Percentiles rank a stretch among this genome's conserved stretches.
Evolutionary conservation across 495 filamentous ascomycete genomes (phyloP).

Genomic region (Xylona heveae): DNA sequence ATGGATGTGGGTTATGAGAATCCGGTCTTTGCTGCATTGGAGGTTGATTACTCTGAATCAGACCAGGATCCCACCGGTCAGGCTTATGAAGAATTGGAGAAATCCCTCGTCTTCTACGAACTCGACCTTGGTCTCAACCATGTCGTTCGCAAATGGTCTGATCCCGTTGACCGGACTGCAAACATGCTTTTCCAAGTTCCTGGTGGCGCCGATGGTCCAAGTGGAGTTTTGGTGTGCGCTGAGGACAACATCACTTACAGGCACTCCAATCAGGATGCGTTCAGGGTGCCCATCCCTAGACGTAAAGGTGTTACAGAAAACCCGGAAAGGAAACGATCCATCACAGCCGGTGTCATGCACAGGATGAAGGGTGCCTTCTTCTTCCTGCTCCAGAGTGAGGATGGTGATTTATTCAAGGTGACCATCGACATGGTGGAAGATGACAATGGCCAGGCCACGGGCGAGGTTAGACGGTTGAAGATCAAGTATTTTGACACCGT

Average conservation of each 20-base stretch:
- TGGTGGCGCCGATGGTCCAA: conserved; percentile 80
- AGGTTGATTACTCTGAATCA: conserved; percentile 78
- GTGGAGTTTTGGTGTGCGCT: conserved; percentile 84
- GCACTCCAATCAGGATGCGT: conserved; percentile 76
- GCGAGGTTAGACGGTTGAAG: conserved; percentile 61
- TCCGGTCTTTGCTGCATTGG: conserved; percentile 83
- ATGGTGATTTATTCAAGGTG: conserved; percentile 93
- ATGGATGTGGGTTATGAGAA: conserved; percentile 95
- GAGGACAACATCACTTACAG: conserved; percentile 90
- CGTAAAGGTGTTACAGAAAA: conserved; percentile 75
- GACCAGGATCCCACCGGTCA: conserved; percentile 81
- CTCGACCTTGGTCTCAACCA: conserved; percentile 93
- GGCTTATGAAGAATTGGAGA: conserved; percentile 64
- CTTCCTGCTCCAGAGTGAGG: conserved; percentile 85
- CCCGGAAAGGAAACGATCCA: conserved; percentile 67
- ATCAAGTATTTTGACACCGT: conserved; percentile 98
- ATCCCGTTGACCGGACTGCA: conserved; percentile 76
- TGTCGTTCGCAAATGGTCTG: conserved; percentile 87
- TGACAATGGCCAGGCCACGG: conserved; percentile 50
- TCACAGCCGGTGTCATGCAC: conserved; percentile 86
- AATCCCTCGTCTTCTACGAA: conserved; percentile 88
- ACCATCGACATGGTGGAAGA: conserved; percentile 82
- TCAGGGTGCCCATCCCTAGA: conserved; percentile 76
- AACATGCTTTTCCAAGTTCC: conserved; percentile 89
- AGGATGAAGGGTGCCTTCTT: conserved; percentile 96